Conservation (phyloP, 2,329 filamentous ascomycete species). For the Nigrospora sphaerica region DNA sequence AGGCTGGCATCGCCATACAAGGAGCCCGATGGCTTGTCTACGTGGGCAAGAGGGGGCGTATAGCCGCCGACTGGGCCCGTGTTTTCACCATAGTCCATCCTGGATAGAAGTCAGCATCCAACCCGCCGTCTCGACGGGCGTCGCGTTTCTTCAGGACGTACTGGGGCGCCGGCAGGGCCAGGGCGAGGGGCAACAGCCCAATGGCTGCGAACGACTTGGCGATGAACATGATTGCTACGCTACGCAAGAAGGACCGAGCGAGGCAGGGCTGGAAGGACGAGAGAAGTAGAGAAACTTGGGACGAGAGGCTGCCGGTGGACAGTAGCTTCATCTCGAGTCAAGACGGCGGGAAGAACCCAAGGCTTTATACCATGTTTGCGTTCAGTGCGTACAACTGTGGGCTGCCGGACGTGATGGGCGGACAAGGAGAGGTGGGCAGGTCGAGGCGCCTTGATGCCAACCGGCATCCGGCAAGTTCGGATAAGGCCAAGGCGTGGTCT, state of each 20-base stretch:
- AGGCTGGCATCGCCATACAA: constrained; percentile 31
- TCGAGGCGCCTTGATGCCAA: no score
- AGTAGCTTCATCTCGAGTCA: no score
- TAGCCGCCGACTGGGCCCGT: constrained; percentile 33
- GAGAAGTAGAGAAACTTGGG: no score
- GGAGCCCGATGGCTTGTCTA: constrained; percentile 28
- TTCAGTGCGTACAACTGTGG: no score
- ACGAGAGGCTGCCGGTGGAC: no score
- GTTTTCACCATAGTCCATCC: constrained; percentile 35
- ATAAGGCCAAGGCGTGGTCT: no score
- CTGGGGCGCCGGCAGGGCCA: constrained; percentile 5
- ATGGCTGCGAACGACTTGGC: constrained; percentile 1
- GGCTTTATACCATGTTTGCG: no score
- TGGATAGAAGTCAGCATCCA: constrained; percentile 5
- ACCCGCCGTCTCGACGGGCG: neutral
- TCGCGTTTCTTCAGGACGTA: neutral
- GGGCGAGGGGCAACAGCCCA: constrained; percentile 2
- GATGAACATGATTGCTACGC: neutral
- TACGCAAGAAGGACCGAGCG: neutral
- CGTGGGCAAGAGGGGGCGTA: constrained; percentile 27
- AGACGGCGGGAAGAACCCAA: no score
- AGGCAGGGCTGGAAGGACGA: no score
- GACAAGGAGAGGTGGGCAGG: no score
- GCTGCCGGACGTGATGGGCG: no score
- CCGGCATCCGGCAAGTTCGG: no score